Conservation (phyloP, 441 rosid genomes). For the Syzygium syzygioides region DNA sequence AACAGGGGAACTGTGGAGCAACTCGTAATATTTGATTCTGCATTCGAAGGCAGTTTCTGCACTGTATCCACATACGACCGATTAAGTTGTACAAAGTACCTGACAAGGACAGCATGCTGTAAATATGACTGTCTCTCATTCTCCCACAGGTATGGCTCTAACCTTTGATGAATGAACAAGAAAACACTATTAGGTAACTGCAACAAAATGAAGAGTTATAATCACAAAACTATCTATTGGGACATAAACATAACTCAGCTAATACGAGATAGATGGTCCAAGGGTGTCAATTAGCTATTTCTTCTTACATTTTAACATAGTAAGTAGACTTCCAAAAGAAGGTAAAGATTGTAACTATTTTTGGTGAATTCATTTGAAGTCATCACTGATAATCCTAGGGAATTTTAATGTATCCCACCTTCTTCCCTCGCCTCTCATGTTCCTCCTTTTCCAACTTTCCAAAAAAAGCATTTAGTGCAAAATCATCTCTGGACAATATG, state of each 20-base stretch:
- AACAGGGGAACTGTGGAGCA: slow-evolving; percentile 93
- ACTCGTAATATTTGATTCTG: slow-evolving; percentile 92
- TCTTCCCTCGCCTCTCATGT: background rate
- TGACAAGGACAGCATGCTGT: slow-evolving; percentile 93
- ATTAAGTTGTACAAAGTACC: slow-evolving; percentile 94
- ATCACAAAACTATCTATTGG: background rate
- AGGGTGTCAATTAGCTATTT: background rate
- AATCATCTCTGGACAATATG: background rate
- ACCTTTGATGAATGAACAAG: slow-evolving; percentile 35
- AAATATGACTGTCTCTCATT: slow-evolving; percentile 86
- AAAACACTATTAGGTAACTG: background rate
- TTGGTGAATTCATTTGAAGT: background rate
- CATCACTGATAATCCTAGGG: background rate
- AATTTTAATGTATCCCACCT: background rate
- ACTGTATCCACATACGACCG: slow-evolving; percentile 76
- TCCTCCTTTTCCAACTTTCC: background rate
- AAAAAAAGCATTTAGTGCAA: background rate
- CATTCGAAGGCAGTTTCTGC: slow-evolving; percentile 85
- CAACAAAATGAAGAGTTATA: background rate
- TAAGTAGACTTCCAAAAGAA: background rate
- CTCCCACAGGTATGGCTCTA: slow-evolving; percentile 91
- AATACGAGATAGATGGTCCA: background rate
- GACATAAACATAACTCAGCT: background rate
- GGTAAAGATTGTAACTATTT: background rate
- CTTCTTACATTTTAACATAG: background rate